Conservation (phyloP, 148 eudicot genomes). For the Heliamphora exappendiculata region DNA sequence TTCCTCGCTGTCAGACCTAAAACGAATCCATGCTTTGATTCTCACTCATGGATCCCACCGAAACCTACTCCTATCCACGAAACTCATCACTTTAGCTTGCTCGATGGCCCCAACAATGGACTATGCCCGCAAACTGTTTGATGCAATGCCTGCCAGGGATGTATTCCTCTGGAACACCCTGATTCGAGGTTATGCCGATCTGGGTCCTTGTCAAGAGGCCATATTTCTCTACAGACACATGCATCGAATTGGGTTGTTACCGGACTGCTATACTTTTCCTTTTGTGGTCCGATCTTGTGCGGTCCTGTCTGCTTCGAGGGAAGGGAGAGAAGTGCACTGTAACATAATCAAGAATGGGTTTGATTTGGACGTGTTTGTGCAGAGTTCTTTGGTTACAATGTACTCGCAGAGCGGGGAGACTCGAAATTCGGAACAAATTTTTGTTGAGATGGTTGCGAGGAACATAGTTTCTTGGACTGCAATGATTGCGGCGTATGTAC, state of each 20-base stretch:
- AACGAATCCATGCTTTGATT: constrained; percentile 15
- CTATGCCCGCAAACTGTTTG: constrained; percentile 29
- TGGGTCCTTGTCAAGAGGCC: constrained; percentile 13
- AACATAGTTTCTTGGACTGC: constrained; percentile 25
- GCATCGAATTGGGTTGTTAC: constrained; percentile 14
- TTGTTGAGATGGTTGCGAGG: constrained; percentile 7
- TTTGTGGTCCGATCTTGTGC: constrained; percentile 14
- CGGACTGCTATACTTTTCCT: constrained; percentile 20
- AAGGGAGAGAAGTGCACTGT: constrained; percentile 22
- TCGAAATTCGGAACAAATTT: constrained; percentile 3
- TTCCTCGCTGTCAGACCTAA: constrained; percentile 11
- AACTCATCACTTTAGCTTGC: constrained; percentile 10
- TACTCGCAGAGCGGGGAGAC: constrained; percentile 13
- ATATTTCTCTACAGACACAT: constrained; percentile 14
- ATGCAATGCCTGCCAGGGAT: constrained; percentile 8
- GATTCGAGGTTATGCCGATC: constrained; percentile 16
- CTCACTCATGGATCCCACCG: constrained; percentile 12
- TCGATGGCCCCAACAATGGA: constrained; percentile 12
- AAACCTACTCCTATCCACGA: constrained; percentile 10
- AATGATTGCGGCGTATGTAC: constrained; percentile 23
- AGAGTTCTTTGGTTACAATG: constrained; percentile 21
- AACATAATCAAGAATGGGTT: constrained; percentile 11
- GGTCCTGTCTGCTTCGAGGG: constrained; percentile 3
- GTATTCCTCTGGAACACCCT: constrained; percentile 17
- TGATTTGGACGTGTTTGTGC: constrained; percentile 11